A percentile compares a stretch with the other conserved stretches of the same genome.
phyloP scores from a whole-genome alignment of 2,329 filamentous ascomycete genomes.

The Colletotrichum tabaci region DNA sequence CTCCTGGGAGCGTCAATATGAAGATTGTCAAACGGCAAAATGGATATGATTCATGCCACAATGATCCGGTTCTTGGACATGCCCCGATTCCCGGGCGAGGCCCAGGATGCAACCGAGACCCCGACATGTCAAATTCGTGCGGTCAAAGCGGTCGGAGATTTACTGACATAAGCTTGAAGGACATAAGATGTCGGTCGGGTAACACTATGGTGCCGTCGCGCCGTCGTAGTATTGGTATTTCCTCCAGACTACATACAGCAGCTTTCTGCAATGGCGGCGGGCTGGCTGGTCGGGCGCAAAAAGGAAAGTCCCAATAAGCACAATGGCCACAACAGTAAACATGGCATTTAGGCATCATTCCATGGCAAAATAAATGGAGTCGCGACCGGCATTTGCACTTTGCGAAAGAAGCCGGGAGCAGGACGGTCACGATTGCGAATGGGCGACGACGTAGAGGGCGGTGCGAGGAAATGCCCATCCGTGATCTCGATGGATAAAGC shows the following conservation, averaged over 20 bases:
- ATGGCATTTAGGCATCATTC: constrained; percentile 36
- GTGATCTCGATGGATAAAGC: constrained; percentile 35
- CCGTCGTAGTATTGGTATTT: neutral
- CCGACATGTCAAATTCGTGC: constrained; percentile 9
- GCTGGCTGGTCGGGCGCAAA: constrained; percentile 32
- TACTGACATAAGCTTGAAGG: constrained; percentile 37
- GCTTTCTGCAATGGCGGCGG: neutral
- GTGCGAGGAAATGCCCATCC: constrained; percentile 11
- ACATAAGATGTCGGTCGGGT: neutral
- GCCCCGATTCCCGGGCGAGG: constrained; percentile 15
- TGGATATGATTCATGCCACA: constrained; percentile 22
- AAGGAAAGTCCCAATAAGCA: constrained; percentile 13
- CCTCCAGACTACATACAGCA: neutral
- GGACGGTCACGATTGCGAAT: constrained; percentile 19
- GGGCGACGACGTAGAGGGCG: constrained; percentile 35
- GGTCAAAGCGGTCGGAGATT: constrained; percentile 38
- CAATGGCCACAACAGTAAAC: constrained; percentile 25
- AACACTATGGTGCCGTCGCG: neutral
- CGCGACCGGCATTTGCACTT: constrained; percentile 26
- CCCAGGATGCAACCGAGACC: constrained; percentile 35
- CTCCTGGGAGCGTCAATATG: constrained; percentile 17
- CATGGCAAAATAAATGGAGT: constrained; percentile 29
- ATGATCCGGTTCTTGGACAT: constrained; percentile 18
- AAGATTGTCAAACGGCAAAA: constrained; percentile 27
- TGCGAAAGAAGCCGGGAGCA: neutral